Percentiles rank a stretch among this genome's conserved stretches.
Evolutionary conservation across 257 asterid genomes (phyloP).

Genomic region (Marsdenia floribunda): DNA sequence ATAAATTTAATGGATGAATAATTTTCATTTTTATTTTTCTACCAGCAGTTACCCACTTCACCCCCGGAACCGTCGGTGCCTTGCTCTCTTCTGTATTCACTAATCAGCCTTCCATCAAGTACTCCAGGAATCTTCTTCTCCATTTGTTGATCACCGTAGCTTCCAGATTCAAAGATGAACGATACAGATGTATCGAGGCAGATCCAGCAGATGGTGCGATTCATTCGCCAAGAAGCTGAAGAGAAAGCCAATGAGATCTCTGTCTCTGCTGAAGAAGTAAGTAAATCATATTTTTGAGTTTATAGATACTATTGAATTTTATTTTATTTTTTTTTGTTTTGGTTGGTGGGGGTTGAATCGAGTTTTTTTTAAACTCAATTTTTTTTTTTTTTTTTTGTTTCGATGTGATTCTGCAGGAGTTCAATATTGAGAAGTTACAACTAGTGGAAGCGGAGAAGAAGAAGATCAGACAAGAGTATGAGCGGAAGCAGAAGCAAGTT

Average conservation of each 20-base stretch:
- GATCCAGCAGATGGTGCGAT: slow-evolving; percentile 99
- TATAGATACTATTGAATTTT: background rate
- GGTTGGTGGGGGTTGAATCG: background rate
- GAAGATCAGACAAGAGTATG: slow-evolving; percentile 90
- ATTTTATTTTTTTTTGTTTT: background rate
- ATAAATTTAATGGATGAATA: too few relatives aligned
- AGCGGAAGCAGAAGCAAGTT: slow-evolving; percentile 91
- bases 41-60: too few relatives aligned
- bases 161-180: slow-evolving; percentile 56
- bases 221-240: slow-evolving; percentile 98
- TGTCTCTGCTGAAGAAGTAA: slow-evolving; percentile 96
- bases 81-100: background rate
- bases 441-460: slow-evolving; percentile 97
- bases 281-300: slow-evolving; percentile 20
- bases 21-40: too few relatives aligned
- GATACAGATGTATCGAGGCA: slow-evolving; percentile 91
- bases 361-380: background rate
- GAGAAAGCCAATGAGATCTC: slow-evolving; percentile 96
- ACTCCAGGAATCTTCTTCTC: background rate
- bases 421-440: slow-evolving; percentile 96
- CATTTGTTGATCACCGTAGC: slow-evolving; percentile 8
- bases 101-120: background rate
- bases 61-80: background rate
- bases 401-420: slow-evolving; percentile 46
- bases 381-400: slow-evolving; percentile 11